Evolutionary conservation across 352 stramenopile species (phyloP).

Genomic region (Phytophthora pisi): DNA sequence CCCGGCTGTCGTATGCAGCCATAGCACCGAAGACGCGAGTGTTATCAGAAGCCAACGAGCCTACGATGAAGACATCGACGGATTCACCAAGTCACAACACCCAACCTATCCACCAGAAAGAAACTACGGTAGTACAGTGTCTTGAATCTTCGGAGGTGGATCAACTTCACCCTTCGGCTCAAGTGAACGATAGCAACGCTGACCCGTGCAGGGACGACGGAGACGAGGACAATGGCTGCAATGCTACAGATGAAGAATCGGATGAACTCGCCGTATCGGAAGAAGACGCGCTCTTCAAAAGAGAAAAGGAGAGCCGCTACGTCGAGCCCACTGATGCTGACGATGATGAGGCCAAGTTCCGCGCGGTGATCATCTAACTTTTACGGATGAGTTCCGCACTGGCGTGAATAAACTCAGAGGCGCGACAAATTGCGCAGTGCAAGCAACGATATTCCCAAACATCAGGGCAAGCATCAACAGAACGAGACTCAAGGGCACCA

Average conservation of each 20-base stretch:
- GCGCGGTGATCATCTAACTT: not conserved
- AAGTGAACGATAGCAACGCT: not conserved
- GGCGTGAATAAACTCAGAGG: not conserved
- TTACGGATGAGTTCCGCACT: not conserved
- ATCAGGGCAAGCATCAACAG: not conserved
- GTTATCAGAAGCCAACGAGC: not conserved
- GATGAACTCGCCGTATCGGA: not conserved
- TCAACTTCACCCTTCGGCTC: not conserved
- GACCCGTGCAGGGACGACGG: no score
- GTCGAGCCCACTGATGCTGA: not conserved
- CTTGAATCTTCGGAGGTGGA: not conserved
- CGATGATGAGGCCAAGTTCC: not conserved
- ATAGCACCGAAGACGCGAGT: not conserved
- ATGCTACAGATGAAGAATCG: not conserved
- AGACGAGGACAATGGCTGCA: no score
- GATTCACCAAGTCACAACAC: not conserved
- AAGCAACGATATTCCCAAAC: not conserved
- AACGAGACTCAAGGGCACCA: not conserved
- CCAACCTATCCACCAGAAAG: no score
- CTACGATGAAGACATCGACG: not conserved
- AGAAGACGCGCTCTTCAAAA: not conserved
- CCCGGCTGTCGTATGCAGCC: not conserved
- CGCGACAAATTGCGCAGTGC: not conserved
- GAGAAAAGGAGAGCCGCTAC: not conserved
- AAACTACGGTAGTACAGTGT: not conserved